A percentile compares a stretch with the other conserved stretches of the same genome.
Evolutionary conservation across 2,329 filamentous ascomycete genomes (phyloP).

Genomic region (Rachicladosporium sp.): DNA sequence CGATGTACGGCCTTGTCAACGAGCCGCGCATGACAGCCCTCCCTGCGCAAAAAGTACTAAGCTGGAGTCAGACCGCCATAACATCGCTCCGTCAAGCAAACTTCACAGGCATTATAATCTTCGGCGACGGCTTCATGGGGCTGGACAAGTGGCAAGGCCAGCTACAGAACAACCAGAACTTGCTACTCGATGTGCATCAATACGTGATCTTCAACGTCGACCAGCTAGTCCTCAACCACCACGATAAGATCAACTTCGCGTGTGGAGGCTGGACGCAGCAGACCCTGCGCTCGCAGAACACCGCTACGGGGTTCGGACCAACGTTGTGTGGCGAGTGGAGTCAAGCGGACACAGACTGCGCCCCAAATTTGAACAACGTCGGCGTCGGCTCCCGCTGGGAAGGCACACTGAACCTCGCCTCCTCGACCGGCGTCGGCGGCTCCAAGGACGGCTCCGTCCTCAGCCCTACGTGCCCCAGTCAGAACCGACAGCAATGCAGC

Average conservation of each 20-base stretch:
- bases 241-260: conserved; percentile 73
- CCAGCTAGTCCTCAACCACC: conserved; percentile 71
- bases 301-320: conserved; percentile 70
- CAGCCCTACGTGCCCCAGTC: conserved; percentile 60
- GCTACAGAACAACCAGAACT: conserved; percentile 55
- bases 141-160: conserved; percentile 81
- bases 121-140: conserved; percentile 92
- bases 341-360: conserved; percentile 93
- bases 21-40: conserved; percentile 75
- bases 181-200: conserved; percentile 93
- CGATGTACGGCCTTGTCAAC: conserved; percentile 89
- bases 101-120: conserved; percentile 59
- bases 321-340: conserved; percentile 96
- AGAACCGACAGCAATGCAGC: conserved; percentile 49
- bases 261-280: conserved; percentile 80
- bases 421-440: conserved; percentile 27
- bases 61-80: conserved; percentile 69
- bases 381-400: conserved; percentile 82
- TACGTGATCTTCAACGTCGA: conserved; percentile 95
- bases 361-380: conserved; percentile 76
- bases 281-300: conserved; percentile 59
- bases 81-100: conserved; percentile 64
- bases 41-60: conserved; percentile 51
- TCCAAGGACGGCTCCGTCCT: conserved; percentile 50
- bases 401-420: conserved; percentile 58